Conservation (phyloP, 257 asterid genomes). For the Rhazya stricta region DNA sequence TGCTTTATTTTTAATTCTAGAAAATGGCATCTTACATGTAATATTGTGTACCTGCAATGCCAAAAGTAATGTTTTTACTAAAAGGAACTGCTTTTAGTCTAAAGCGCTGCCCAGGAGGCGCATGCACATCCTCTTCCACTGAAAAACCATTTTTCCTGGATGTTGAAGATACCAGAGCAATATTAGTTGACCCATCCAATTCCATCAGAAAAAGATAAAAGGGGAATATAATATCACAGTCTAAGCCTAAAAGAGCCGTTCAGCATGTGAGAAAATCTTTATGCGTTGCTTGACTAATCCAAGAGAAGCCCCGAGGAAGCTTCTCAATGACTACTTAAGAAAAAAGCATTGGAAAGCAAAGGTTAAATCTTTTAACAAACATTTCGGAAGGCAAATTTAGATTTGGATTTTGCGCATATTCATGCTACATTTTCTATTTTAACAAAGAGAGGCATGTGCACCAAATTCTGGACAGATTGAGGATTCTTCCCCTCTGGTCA, state of each 20-base stretch:
- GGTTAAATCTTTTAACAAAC: neutral
- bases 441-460: neutral
- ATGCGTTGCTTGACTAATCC: neutral
- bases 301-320: neutral
- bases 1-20: neutral
- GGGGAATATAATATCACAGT: conserved; percentile 11
- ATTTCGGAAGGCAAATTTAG: neutral
- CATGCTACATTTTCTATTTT: neutral
- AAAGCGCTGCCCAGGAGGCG: conserved; percentile 82
- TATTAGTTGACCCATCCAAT: conserved; percentile 4
- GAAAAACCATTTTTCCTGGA: conserved; percentile 87
- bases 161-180: conserved; percentile 15
- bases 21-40: neutral
- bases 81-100: conserved; percentile 90
- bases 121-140: conserved; percentile 70
- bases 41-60: conserved; percentile 55
- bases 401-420: neutral
- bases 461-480: neutral
- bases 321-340: neutral
- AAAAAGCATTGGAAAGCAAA: neutral
- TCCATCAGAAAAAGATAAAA: neutral
- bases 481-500: neutral
- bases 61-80: conserved; percentile 86
- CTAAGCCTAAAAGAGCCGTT: neutral
- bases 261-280: neutral